Evolutionary conservation across 345 rosid species (phyloP), one percentile per base, ranked within the genome.

Genomic region (Bruguiera gymnorhiza): DNA sequence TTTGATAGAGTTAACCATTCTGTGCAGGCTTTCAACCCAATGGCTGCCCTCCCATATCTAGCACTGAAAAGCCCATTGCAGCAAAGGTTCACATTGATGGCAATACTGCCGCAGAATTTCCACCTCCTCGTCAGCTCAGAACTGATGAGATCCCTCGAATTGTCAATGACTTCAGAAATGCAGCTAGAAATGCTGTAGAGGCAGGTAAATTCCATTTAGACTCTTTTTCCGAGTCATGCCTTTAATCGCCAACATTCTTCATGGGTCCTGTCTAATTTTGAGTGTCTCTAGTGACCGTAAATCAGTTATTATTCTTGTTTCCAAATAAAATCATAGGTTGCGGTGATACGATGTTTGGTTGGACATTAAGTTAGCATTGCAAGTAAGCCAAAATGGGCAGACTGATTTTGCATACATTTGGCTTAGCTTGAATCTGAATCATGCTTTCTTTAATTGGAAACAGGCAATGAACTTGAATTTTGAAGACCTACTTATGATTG

Each of bases 1-100:
- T 6, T 34, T 37, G 13, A 37, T 8, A 37, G 46, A 39, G 46
- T 10, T 39, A 39, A 10, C 29, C 50, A 13, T 31, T 34, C 30
- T 48, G 19, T 23, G 24, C 43, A 70, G 73, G 50, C 34, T 70
- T 30, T 16, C 73, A 70, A 50, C 73, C 73, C 19, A 70, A 70
- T 34, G 73, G 73, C 16, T 50, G 48, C 16, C 46, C 73, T 60
- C 73, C 73, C 29, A 50, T 70, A 36, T 70, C 73, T 32, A 23
- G 66, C 30, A 70, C 73, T 8, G 48, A 61, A 60, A 70, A 61
- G 58, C 66, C 73, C 3, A 9, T 70, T 26, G 27, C 59, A 24
- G 39, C 50, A 30, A 3, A 70, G 21, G 19, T 61, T 51, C 73
- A 61, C 1, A n/a, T 61, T 6, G 66, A 70, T 51, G 73, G 73